Percentiles rank a stretch among this genome's conserved stretches.
These are phyloP conservation scores for Effrenium voratum DNA, from an alignment of 73 alveolate genomes.

Conservation along the genomic window DNA sequence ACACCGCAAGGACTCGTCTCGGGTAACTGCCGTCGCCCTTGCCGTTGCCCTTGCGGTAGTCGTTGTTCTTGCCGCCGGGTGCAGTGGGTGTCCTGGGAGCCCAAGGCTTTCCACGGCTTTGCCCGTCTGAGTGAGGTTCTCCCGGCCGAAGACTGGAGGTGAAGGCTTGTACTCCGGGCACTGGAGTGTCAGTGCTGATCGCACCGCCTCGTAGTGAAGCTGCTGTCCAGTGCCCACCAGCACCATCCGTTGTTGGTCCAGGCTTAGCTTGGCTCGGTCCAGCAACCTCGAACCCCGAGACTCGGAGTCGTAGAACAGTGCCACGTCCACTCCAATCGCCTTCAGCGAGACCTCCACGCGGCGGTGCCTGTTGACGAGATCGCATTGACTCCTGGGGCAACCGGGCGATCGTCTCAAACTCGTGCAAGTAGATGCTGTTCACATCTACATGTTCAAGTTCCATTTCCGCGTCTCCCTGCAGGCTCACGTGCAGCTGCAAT, in stretches of 20 bases:
- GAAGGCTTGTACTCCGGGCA: neutral
- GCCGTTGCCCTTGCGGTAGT: no score
- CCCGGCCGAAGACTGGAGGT: neutral
- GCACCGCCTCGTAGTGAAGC: neutral
- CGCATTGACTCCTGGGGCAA: neutral
- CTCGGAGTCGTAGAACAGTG: neutral
- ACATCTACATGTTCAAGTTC: neutral
- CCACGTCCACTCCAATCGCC: neutral
- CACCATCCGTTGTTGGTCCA: neutral
- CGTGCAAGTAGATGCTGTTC: neutral
- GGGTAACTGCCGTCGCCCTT: no score
- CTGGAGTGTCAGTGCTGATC: neutral
- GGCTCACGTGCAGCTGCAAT: neutral
- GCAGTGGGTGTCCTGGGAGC: no score
- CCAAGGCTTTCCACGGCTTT: no score
- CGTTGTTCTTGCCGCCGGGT: no score
- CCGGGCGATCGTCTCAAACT: neutral
- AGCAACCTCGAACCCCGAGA: neutral
- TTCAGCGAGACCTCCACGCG: neutral
- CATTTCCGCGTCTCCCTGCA: neutral
- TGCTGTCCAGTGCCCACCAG: neutral
- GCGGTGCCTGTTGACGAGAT: neutral
- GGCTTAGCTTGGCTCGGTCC: neutral
- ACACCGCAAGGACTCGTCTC: no score
- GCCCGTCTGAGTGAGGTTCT: neutral